Percentiles rank a stretch among this genome's conserved stretches.
Evolutionary conservation across 305 asterid genomes (phyloP).

Genomic region (Caryopteris hybrid): DNA sequence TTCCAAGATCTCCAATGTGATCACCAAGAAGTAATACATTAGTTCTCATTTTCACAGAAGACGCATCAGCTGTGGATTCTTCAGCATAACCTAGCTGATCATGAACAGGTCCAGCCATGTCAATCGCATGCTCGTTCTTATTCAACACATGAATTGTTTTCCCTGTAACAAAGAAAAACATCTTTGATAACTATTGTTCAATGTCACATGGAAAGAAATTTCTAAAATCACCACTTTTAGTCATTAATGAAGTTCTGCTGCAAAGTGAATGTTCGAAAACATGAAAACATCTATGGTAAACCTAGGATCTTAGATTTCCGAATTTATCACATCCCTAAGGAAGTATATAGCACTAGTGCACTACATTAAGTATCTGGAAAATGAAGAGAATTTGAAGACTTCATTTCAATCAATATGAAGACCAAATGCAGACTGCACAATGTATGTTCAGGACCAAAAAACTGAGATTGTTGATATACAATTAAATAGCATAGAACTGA

Average conservation of each 20-base stretch:
- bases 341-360: neutral
- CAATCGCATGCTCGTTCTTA: slow-evolving; percentile 93
- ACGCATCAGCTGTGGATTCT: slow-evolving; percentile 39
- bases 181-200: slow-evolving; percentile 6
- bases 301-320: neutral
- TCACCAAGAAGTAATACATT: slow-evolving; percentile 92
- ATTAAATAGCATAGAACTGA: neutral
- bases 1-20: slow-evolving; percentile 91
- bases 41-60: slow-evolving; percentile 62
- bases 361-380: too few species aligned
- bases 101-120: slow-evolving; percentile 83
- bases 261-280: neutral
- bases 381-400: neutral
- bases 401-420: neutral
- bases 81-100: slow-evolving; percentile 40
- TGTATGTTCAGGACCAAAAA: neutral
- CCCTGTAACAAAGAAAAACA: slow-evolving; percentile 44
- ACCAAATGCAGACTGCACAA: neutral
- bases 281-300: neutral
- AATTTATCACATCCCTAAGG: neutral
- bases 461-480: neutral
- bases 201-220: neutral
- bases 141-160: slow-evolving; percentile 85
- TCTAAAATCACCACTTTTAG: neutral
- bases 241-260: neutral